Evolutionary conservation across 2,329 filamentous ascomycete genomes (phyloP).

Genomic region (Penicillium sp.): DNA sequence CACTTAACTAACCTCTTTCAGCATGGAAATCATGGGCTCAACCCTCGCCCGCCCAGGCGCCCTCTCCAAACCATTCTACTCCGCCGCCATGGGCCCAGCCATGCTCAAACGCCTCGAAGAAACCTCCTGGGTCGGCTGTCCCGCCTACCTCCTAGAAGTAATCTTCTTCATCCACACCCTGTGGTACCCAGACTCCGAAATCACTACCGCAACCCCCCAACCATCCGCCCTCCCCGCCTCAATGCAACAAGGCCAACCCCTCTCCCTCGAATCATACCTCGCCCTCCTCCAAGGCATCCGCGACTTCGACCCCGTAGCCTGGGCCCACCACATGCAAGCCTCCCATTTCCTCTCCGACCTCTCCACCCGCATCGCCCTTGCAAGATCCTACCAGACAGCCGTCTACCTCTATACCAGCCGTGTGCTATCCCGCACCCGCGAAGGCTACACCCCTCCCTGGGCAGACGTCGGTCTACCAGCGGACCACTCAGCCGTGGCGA

Average conservation of each 20-base stretch:
- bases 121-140: conserved; percentile 50
- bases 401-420: conserved; percentile 50
- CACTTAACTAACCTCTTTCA: conserved; percentile 22
- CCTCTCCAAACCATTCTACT: conserved; percentile 48
- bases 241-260: conserved; percentile 35
- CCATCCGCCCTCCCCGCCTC: conserved; percentile 37
- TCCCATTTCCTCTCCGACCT: conserved; percentile 55
- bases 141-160: conserved; percentile 48
- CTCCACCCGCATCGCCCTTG: conserved; percentile 56
- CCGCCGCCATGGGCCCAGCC: conserved; percentile 43
- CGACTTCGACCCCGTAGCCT: conserved; percentile 45
- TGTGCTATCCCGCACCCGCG: conserved; percentile 42
- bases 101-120: conserved; percentile 48
- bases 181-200: conserved; percentile 41
- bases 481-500: conserved; percentile 39
- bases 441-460: conserved; percentile 34
- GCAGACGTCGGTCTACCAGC: conserved; percentile 36
- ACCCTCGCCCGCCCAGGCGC: conserved; percentile 49
- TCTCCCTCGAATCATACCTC: conserved; percentile 40
- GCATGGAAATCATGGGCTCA: conserved; percentile 52
- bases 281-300: conserved; percentile 47
- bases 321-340: conserved; percentile 48
- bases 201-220: conserved; percentile 31
- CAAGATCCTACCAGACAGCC: conserved; percentile 46
- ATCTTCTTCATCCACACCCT: conserved; percentile 50